phyloP scores from a whole-genome alignment of 768 basidiomycete genomes.

The Dendrothele bispora region DNA sequence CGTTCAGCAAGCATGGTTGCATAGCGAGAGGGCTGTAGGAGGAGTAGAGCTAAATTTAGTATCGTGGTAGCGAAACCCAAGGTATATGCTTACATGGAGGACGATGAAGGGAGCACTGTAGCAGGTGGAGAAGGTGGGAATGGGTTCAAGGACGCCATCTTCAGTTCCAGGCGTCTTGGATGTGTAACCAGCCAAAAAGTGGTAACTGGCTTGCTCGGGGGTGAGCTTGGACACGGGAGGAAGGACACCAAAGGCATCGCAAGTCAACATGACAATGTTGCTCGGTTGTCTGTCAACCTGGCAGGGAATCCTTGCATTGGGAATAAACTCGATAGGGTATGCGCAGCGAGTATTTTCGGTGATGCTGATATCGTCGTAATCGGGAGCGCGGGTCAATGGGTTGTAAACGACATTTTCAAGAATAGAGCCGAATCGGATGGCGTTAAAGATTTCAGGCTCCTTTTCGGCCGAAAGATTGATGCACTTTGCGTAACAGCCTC shows the following conservation, averaged over 20 bases:
- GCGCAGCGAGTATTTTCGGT: conserved; percentile 99
- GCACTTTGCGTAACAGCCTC: conserved; percentile 98
- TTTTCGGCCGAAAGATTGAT: conserved; percentile 96
- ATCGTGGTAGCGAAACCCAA: no score
- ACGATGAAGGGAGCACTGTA: conserved; percentile 99
- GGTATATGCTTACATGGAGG: conserved; percentile 76
- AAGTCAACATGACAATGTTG: conserved; percentile 96
- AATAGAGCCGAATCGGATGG: conserved; percentile 93
- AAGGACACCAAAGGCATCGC: conserved; percentile 97
- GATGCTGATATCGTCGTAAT: conserved; percentile 95
- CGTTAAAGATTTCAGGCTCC: conserved; percentile 96
- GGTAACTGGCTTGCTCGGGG: conserved; percentile 94
- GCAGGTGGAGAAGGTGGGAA: conserved; percentile 98
- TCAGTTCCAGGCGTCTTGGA: conserved; percentile 99
- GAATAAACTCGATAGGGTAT: conserved; percentile 97
- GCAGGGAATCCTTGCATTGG: conserved; percentile 94
- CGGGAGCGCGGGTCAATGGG: conserved; percentile 75
- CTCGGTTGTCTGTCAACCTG: conserved; percentile 82
- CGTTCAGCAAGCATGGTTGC: conserved; percentile 95
- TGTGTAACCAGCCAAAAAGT: conserved; percentile 96
- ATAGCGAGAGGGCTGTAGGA: conserved; percentile 80
- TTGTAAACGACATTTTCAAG: conserved; percentile 99
- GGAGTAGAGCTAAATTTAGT: neutral
- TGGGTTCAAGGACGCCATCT: conserved; percentile 96
- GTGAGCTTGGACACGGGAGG: conserved; percentile 93